phyloP scores from a whole-genome alignment of 2,329 filamentous ascomycete species.

The Colletotrichum echinochloae region DNA sequence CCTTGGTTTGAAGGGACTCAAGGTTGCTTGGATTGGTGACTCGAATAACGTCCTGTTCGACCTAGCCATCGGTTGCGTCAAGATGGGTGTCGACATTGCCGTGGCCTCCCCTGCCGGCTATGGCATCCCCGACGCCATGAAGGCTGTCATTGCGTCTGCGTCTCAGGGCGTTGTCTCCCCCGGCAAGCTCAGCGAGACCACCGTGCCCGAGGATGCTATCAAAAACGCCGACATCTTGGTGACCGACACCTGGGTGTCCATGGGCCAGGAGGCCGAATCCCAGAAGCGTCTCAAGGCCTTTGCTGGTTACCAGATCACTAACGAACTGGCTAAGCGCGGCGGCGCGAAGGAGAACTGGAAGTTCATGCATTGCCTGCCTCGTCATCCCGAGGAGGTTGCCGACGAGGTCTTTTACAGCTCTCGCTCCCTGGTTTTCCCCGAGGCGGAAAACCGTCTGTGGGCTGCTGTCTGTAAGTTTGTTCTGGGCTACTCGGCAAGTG shows the following conservation, averaged over 20 bases:
- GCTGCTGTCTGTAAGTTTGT: slow-evolving; percentile 77
- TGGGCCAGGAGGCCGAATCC: slow-evolving; percentile 94
- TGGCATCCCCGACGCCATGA: slow-evolving; percentile 81
- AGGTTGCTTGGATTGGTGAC: slow-evolving; percentile 96
- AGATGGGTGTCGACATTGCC: slow-evolving; percentile 86
- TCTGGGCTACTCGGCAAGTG: background rate
- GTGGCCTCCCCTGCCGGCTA: slow-evolving; percentile 91
- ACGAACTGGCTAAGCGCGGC: slow-evolving; percentile 83
- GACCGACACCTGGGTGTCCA: slow-evolving; percentile 98
- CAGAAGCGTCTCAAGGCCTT: slow-evolving; percentile 84
- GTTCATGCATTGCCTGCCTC: slow-evolving; percentile 98
- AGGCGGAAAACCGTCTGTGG: slow-evolving; percentile 96
- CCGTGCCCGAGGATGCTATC: slow-evolving; percentile 84
- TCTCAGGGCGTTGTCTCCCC: slow-evolving; percentile 67
- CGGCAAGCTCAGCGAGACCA: slow-evolving; percentile 80
- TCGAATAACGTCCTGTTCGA: slow-evolving; percentile 98
- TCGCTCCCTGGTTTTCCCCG: slow-evolving; percentile 88
- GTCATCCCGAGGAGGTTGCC: slow-evolving; percentile 91
- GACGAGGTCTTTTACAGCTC: slow-evolving; percentile 95
- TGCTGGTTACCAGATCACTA: slow-evolving; percentile 90
- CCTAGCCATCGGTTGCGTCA: slow-evolving; percentile 86
- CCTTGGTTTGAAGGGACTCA: slow-evolving; percentile 83
- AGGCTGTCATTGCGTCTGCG: slow-evolving; percentile 75
- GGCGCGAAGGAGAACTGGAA: slow-evolving; percentile 92
- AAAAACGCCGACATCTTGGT: slow-evolving; percentile 90